phyloP scores from a whole-genome alignment of 2,329 filamentous ascomycete genomes.

The Bisporella sp. region DNA sequence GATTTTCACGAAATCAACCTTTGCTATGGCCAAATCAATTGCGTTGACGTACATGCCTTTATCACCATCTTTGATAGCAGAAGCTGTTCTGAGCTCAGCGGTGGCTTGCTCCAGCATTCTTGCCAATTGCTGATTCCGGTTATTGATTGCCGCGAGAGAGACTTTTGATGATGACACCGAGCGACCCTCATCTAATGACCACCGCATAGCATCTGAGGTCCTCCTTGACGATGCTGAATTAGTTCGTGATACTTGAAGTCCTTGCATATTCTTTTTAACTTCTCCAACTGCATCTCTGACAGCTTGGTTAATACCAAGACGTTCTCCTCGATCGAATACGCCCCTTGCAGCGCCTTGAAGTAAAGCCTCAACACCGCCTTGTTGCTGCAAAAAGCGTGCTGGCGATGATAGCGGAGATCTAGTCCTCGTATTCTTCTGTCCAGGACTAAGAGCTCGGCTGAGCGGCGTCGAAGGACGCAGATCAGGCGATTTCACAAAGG shows the following conservation, averaged over 20 bases:
- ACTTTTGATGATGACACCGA: conserved; percentile 23
- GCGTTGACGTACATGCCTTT: conserved; percentile 37
- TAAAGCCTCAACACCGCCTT: conserved; percentile 57
- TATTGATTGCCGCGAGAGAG: conserved; percentile 48
- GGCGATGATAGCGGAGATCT: conserved; percentile 26
- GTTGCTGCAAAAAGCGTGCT: conserved; percentile 37
- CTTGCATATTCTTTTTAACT: conserved; percentile 68
- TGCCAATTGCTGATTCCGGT: conserved; percentile 59
- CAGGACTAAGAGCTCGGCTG: conserved; percentile 15
- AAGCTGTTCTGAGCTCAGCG: conserved; percentile 52
- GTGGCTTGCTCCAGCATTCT: conserved; percentile 62
- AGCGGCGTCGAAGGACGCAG: conserved; percentile 23
- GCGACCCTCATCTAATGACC: conserved; percentile 26
- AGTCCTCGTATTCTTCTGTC: conserved; percentile 16
- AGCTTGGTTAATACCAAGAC: conserved; percentile 72
- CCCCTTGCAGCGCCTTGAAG: conserved; percentile 72
- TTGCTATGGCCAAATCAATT: conserved; percentile 54
- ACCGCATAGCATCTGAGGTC: conserved; percentile 17
- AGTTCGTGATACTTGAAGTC: conserved; percentile 51
- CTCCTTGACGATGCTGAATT: conserved; percentile 24
- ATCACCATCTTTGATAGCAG: conserved; percentile 41
- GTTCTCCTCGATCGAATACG: conserved; percentile 66
- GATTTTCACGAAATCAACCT: conserved; percentile 57
- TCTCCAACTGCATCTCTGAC: conserved; percentile 77
- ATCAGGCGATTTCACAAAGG: conserved; percentile 25